These are phyloP conservation scores for Aspergillus alliaceus DNA, from an alignment of 2,329 filamentous ascomycete species.

Conservation along the genomic window DNA sequence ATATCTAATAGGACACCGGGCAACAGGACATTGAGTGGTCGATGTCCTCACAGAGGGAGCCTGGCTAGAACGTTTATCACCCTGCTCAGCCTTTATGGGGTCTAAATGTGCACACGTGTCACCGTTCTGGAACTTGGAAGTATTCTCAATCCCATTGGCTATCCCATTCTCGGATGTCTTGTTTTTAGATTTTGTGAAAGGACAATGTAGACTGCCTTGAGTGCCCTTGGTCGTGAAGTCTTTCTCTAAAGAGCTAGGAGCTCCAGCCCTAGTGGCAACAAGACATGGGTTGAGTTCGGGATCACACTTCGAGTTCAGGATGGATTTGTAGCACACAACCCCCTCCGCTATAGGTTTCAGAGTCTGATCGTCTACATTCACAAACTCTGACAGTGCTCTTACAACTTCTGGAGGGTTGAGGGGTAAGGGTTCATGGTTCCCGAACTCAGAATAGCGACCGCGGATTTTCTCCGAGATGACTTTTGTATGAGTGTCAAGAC, in stretches of 20 bases:
- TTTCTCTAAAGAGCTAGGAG: constrained; percentile 72
- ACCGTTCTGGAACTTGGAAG: constrained; percentile 42
- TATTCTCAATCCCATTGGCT: constrained; percentile 40
- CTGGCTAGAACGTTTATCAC: constrained; percentile 46
- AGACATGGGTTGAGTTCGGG: constrained; percentile 40
- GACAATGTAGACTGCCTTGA: constrained; percentile 76
- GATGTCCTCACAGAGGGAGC: constrained; percentile 43
- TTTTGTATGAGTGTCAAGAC: constrained; percentile 31
- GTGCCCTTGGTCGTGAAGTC: constrained; percentile 88
- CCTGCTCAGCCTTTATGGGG: constrained; percentile 51
- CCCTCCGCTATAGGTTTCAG: constrained; percentile 39
- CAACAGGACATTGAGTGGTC: constrained; percentile 62
- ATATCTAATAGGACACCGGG: constrained; percentile 89
- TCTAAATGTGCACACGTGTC: constrained; percentile 53
- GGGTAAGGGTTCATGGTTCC: constrained; percentile 56
- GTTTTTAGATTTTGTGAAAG: constrained; percentile 63
- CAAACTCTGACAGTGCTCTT: constrained; percentile 57
- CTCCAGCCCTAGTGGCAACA: constrained; percentile 51
- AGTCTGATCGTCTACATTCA: constrained; percentile 62
- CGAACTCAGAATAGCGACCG: constrained; percentile 31
- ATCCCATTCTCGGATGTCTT: constrained; percentile 38
- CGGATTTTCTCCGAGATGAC: constrained; percentile 31
- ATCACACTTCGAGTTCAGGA: constrained; percentile 31
- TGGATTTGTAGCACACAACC: constrained; percentile 41
- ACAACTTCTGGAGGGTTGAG: constrained; percentile 63